phyloP scores from a whole-genome alignment of 1,284 basidiomycete genomes.

The Microbotryum lychnidis-dioicae region DNA sequence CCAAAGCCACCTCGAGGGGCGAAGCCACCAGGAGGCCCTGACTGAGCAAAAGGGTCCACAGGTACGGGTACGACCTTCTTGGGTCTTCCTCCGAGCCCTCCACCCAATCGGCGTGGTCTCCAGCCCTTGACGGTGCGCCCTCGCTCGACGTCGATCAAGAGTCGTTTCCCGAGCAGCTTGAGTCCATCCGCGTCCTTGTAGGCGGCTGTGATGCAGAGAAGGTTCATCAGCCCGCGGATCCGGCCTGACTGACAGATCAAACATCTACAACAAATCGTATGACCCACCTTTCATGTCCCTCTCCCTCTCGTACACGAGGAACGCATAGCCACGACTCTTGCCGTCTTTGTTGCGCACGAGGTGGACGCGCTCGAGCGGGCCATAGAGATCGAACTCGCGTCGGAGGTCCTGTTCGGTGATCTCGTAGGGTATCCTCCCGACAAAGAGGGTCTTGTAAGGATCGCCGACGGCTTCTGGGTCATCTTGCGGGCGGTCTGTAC shows the following conservation, averaged over 20 bases:
- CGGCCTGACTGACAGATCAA: neutral
- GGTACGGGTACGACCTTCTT: constrained; percentile 53
- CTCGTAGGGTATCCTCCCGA: constrained; percentile 83
- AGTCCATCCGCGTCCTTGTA: constrained; percentile 99
- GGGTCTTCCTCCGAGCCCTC: constrained; percentile 88
- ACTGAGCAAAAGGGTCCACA: constrained; percentile 35
- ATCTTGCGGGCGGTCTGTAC: constrained; percentile 74
- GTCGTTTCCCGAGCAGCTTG: constrained; percentile 86
- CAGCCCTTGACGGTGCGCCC: constrained; percentile 96
- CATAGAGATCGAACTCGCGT: constrained; percentile 90
- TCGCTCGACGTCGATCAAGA: constrained; percentile 95
- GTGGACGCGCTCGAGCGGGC: constrained; percentile 81
- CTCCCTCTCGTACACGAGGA: constrained; percentile 94
- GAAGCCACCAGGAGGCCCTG: constrained; percentile 40
- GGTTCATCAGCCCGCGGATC: neutral
- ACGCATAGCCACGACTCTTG: constrained; percentile 85
- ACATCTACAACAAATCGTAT: neutral
- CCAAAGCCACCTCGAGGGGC: constrained; percentile 45
- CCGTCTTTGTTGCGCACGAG: constrained; percentile 68
- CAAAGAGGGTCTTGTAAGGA: constrained; percentile 97
- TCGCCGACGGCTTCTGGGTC: constrained; percentile 92
- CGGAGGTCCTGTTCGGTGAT: constrained; percentile 84
- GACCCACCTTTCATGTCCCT: constrained; percentile 92
- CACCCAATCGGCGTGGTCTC: constrained; percentile 92
- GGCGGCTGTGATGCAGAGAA: constrained; percentile 56